These are phyloP conservation scores for Gliomastix tumulicola DNA, from an alignment of 2,329 filamentous ascomycete species.

Conservation along the genomic window DNA sequence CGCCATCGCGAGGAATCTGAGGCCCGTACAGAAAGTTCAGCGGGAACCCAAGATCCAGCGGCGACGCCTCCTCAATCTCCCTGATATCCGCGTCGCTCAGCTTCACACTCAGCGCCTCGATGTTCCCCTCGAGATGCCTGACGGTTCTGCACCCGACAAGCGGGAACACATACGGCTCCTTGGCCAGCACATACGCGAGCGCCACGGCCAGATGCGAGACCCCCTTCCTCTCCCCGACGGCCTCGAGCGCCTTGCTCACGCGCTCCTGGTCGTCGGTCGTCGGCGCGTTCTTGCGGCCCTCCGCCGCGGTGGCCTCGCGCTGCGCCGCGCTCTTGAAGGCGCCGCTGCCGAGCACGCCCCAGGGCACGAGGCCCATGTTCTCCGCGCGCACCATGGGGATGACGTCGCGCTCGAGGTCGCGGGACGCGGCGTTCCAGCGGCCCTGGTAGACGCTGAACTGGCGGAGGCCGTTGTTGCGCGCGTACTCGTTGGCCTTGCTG, in stretches of 20 bases:
- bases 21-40: slow-evolving; percentile 39
- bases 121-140: slow-evolving; percentile 57
- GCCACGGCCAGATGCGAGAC: slow-evolving; percentile 33
- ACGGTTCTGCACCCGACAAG: slow-evolving; percentile 40
- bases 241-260: slow-evolving; percentile 29
- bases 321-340: slow-evolving; percentile 16
- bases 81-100: slow-evolving; percentile 50
- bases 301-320: slow-evolving; percentile 1
- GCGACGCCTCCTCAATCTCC: slow-evolving; percentile 48
- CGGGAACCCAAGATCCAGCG: slow-evolving; percentile 47
- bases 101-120: slow-evolving; percentile 49
- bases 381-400: slow-evolving; percentile 15
- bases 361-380: slow-evolving; percentile 37
- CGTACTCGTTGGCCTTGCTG: slow-evolving; percentile 14
- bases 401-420: slow-evolving; percentile 16
- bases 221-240: slow-evolving; percentile 26
- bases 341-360: slow-evolving; percentile 39
- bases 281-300: slow-evolving; percentile 9
- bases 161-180: slow-evolving; percentile 42
- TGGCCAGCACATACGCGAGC: slow-evolving; percentile 59
- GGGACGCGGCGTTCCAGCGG: slow-evolving; percentile 11
- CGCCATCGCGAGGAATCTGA: slow-evolving; percentile 11
- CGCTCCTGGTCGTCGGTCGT: slow-evolving; percentile 42
- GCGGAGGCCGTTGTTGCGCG: slow-evolving; percentile 10
- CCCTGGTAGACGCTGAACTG: slow-evolving; percentile 16